Conservation (phyloP, 441 rosid genomes). For the Hura crepitans region DNA sequence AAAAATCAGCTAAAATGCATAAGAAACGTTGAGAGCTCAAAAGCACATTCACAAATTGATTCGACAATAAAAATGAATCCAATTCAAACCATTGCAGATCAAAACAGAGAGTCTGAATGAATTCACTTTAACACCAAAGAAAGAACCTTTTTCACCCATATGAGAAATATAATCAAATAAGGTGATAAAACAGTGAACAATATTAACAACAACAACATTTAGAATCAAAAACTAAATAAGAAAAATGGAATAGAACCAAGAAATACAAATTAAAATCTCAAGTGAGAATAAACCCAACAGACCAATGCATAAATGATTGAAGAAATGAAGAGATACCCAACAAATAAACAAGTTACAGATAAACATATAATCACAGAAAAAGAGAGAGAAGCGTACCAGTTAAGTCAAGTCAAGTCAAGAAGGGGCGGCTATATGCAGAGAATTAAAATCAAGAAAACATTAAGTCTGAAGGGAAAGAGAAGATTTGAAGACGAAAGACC, state of each 20-base stretch:
- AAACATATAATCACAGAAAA: not conserved
- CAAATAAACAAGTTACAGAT: not conserved
- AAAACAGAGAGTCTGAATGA: not conserved
- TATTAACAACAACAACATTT: not conserved
- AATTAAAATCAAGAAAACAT: slow-evolving; percentile 3
- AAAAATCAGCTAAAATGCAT: not conserved
- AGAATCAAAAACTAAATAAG: not conserved
- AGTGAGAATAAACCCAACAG: slow-evolving; percentile 14
- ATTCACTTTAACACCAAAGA: not conserved
- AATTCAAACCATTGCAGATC: slow-evolving; percentile 1
- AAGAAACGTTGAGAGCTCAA: slow-evolving; percentile 1
- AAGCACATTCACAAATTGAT: slow-evolving; percentile 16
- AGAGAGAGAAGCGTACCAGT: slow-evolving; percentile 26
- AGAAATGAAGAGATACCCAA: not conserved
- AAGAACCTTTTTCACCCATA: not conserved
- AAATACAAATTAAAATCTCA: not conserved
- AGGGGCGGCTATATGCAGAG: slow-evolving; percentile 30
- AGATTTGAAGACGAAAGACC: slow-evolving; percentile 6
- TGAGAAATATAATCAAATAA: not conserved
- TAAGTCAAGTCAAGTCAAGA: slow-evolving; percentile 32
- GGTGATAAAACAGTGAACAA: not conserved
- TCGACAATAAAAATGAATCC: not conserved
- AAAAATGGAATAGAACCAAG: too few relatives aligned
- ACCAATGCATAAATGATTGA: slow-evolving; percentile 8
- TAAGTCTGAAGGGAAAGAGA: slow-evolving; percentile 11